These are phyloP conservation scores for Ogataea methylovora DNA, from an alignment of 805 yeast species.

Conservation along the genomic window DNA sequence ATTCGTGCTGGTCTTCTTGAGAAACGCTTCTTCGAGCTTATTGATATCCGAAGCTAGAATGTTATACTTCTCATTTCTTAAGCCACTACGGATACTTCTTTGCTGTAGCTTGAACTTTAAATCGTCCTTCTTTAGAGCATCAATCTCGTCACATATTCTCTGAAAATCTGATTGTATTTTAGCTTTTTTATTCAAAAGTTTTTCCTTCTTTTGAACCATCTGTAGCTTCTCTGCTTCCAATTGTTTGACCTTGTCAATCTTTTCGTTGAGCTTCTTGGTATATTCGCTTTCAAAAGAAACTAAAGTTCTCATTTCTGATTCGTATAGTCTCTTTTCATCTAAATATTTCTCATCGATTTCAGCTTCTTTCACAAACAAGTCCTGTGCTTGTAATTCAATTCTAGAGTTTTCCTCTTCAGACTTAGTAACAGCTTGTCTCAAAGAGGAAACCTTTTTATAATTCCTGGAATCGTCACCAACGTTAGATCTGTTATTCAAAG, in stretches of 20 bases:
- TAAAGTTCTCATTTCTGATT: slow-evolving; percentile 24
- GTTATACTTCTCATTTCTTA: slow-evolving; percentile 18
- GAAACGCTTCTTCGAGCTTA: slow-evolving; percentile 16
- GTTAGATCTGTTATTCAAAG: slow-evolving; percentile 36
- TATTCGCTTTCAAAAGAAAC: slow-evolving; percentile 24
- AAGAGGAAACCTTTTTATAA: slow-evolving; percentile 41
- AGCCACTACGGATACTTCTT: slow-evolving; percentile 14
- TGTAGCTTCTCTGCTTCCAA: slow-evolving; percentile 23
- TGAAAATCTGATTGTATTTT: slow-evolving; percentile 21
- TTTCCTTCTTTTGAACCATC: slow-evolving; percentile 26
- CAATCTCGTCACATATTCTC: slow-evolving; percentile 17
- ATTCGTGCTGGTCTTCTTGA: too few species aligned
- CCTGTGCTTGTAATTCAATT: slow-evolving; percentile 27
- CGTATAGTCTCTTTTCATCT: slow-evolving; percentile 30
- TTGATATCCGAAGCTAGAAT: slow-evolving; percentile 15
- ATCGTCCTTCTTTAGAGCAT: slow-evolving; percentile 16
- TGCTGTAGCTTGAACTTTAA: slow-evolving; percentile 13
- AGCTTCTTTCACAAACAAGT: slow-evolving; percentile 26
- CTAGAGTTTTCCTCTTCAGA: slow-evolving; percentile 29
- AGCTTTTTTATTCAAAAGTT: slow-evolving; percentile 20
- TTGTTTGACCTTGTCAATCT: slow-evolving; percentile 14
- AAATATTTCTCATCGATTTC: slow-evolving; percentile 31
- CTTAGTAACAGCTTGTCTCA: slow-evolving; percentile 37
- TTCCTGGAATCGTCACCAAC: slow-evolving; percentile 52
- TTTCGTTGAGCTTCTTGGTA: slow-evolving; percentile 15